A percentile compares a stretch with the other conserved stretches of the same genome.
These are phyloP conservation scores for Gautieria morchelliformis DNA, from an alignment of 768 basidiomycete species.

Conservation along the genomic window DNA sequence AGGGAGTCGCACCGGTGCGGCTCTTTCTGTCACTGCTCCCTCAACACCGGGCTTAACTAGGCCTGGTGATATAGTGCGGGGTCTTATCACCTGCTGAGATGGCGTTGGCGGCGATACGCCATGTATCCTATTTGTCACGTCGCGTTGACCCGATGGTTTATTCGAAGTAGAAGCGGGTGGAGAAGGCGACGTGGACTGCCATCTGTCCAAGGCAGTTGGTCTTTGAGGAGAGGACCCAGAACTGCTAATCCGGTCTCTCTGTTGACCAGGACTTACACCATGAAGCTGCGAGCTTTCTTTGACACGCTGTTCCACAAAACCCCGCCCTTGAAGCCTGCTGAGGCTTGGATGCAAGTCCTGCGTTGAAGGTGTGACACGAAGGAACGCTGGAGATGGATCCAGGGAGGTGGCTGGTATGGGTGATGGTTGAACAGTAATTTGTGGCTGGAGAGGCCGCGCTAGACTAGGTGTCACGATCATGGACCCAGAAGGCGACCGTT, in stretches of 20 bases:
- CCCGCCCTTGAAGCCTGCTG: constrained; percentile 72
- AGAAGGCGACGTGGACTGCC: constrained; percentile 35
- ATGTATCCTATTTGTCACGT: not conserved
- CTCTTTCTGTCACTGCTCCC: not conserved
- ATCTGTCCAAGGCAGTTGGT: constrained; percentile 57
- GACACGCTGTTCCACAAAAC: constrained; percentile 79
- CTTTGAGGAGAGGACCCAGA: constrained; percentile 26
- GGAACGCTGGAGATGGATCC: constrained; percentile 48
- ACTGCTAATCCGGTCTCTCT: not conserved
- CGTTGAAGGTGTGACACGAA: constrained; percentile 35
- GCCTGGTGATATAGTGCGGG: not conserved
- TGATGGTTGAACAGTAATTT: constrained; percentile 30
- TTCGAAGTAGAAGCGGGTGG: constrained; percentile 3
- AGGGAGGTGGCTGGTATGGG: constrained; percentile 30
- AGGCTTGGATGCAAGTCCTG: constrained; percentile 79
- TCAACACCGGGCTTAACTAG: not conserved
- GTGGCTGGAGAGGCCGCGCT: constrained; percentile 44
- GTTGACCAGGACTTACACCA: not conserved
- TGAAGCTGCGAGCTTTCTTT: constrained; percentile 54
- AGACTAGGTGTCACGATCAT: constrained; percentile 25
- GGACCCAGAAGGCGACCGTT: constrained; percentile 21
- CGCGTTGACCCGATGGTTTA: not conserved
- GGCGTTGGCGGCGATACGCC: not conserved
- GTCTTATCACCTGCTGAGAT: not conserved
- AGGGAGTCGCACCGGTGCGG: constrained; percentile 6